Percentiles rank a stretch among this genome's conserved stretches.
phyloP scores from a whole-genome alignment of 495 filamentous ascomycete genomes.

The Neurospora tetrasperma region DNA sequence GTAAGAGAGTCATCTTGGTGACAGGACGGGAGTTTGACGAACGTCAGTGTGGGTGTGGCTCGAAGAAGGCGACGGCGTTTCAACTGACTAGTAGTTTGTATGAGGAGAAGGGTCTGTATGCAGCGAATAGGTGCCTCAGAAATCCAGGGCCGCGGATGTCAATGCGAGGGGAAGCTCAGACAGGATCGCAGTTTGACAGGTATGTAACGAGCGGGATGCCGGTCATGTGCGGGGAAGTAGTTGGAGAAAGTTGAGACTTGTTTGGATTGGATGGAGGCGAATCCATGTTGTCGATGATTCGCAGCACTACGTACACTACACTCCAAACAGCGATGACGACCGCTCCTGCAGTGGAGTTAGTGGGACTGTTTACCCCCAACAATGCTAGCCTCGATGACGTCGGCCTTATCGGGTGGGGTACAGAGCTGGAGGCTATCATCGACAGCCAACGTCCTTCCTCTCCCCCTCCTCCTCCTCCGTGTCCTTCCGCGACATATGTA shows the following conservation, averaged over 20 bases:
- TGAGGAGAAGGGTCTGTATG: neutral
- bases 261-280: neutral
- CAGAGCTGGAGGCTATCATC: neutral
- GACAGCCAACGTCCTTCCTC: neutral
- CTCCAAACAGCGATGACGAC: neutral
- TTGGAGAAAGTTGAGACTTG: neutral
- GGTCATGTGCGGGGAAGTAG: neutral
- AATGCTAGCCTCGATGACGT: neutral
- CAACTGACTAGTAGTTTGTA: neutral
- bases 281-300: neutral
- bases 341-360: neutral
- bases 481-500: neutral
- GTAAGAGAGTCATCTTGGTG: constrained; percentile 19
- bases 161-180: neutral
- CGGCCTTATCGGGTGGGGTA: neutral
- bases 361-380: neutral
- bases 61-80: neutral
- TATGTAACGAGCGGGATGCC: neutral
- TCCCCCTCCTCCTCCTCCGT: neutral
- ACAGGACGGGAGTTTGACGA: constrained; percentile 3
- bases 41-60: neutral
- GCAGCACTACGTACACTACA: neutral
- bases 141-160: neutral
- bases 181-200: neutral
- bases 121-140: neutral